Evolutionary conservation across 2,329 filamentous ascomycete genomes (phyloP), one percentile per base, ranked within the genome.

Genomic region (Harringtonia lauricola): DNA sequence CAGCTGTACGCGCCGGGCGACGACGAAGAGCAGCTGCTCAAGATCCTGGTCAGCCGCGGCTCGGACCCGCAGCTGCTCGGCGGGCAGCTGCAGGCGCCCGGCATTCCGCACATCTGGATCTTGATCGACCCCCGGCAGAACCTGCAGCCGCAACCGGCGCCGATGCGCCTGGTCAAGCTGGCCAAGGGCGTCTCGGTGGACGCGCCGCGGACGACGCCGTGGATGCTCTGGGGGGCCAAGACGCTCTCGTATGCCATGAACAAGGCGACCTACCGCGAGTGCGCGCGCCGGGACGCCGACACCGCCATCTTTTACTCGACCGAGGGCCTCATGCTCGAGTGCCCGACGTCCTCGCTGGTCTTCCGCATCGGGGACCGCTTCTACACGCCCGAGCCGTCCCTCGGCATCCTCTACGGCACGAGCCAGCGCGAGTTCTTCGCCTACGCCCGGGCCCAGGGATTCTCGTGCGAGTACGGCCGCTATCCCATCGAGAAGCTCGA

Each of bases 351-450:
- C 28, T 41, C 39, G 39, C 39, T 41, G 6, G 13, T 41, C 29
- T 41, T 41, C 39, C 39, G 39, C 39, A 41, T 41, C 30, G 39
- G 31, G 29, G 6, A 41, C 9, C 39, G 39, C 39, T 41, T 41
- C 39, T 41, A 41, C 39, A 41, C 39, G 4, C 39, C 39, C 39
- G 29, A 41, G 39, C 39, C 39, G 14, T 29, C 34, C 39, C 39
- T 41, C 29, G 39, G 39, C 39, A 41, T 41, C 39, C 39, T 41
- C 26, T 41, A 41, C 39, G 39, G 39, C 31, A 41, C 39, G 18
- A 41, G 39, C 39, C 39, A 41, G 39, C 39, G 39, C 13, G 39
- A 41, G 39, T 41, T 41, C n/a, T 41, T 41, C n/a, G 30, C 39
- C 29, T 41, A 41, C 19, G 39, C 39, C 8, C 39, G 39, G 17